phyloP scores from a whole-genome alignment of 176 grass and related monocot species.

The Dactylis glomerata region DNA sequence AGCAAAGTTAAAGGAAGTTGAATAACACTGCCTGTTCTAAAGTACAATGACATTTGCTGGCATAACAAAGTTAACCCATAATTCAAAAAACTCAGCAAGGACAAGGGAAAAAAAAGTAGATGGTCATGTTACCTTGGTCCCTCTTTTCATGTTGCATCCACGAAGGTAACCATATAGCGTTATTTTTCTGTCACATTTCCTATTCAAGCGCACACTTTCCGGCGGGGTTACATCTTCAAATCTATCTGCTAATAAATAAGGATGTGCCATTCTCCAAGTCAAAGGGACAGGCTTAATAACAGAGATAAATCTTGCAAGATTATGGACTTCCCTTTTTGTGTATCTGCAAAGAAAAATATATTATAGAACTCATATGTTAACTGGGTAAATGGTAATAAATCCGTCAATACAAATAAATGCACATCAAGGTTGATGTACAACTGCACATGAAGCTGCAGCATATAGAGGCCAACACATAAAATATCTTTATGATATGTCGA shows the following conservation, averaged over 20 bases:
- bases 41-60: background rate
- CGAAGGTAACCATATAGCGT: slow-evolving; percentile 96
- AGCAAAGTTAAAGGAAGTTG: background rate
- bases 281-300: slow-evolving; percentile 68
- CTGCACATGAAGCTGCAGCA: background rate
- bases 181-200: slow-evolving; percentile 92
- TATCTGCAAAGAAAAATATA: slow-evolving; percentile 50
- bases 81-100: slow-evolving; percentile 18
- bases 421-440: background rate
- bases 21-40: background rate
- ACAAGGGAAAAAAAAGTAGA: slow-evolving; percentile 6
- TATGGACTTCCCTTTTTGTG: slow-evolving; percentile 87
- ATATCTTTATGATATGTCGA: background rate
- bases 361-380: background rate
- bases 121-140: slow-evolving; percentile 59
- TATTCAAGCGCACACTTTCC: slow-evolving; percentile 65
- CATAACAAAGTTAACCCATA: slow-evolving; percentile 25
- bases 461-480: background rate
- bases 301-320: slow-evolving; percentile 98
- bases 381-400: background rate
- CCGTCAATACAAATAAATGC: background rate
- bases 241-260: slow-evolving; percentile 90
- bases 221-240: slow-evolving; percentile 91
- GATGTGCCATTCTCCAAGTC: slow-evolving; percentile 88
- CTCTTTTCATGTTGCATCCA: slow-evolving; percentile 97